Base-by-base conservation (phyloP, 192 early-diverging fungal species). In the Linnemannia schmuckeri region DNA sequence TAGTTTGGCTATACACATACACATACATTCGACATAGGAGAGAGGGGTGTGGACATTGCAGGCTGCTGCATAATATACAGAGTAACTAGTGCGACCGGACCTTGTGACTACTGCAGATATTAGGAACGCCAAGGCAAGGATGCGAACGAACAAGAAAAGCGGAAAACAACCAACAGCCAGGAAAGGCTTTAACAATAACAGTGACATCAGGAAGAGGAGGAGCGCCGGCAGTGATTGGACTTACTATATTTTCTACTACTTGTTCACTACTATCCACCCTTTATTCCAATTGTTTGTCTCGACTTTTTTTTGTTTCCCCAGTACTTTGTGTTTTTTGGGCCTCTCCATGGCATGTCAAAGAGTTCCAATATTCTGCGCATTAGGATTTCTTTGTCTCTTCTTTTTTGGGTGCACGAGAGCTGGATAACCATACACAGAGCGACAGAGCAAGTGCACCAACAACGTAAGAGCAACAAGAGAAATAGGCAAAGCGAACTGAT, bases 11-110 rank as follows among this genome's bases (percentile, higher is more conserved):
- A 72, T 38, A n/a, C 69, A 57, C 22, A 57, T 3, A 55, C 18
- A n/a, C 22, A 24, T 7, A 8, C 54, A 55, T 8, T 63, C 24
- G 57, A 63, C 7, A n/a, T n/a, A n/a, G 24, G 54, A 30, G 12
- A 66, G 61, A 66, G 61, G 30, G 61, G 61, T n/a, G 55, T 66
- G 30, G 61, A 66, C 61, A 66, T 66, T 66, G 61, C 61, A 63
- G 30, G 12, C 27, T 63, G 61, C 61, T 33, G 61, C 61, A 33
- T 66, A 15, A 66, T 33, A 35, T 24, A 24, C 22, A 12, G 57
- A 33, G 30, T 27, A n/a, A 61, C 55, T 27, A 61, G 61, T 33
- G 13, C 61, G 27, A 66, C 30, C 13, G 1, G 27, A 10, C 61
- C 61, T 66, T 66, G 61, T 66, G 61, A 66, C 61, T 37, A 66